These are phyloP conservation scores for Scleroderma bovista DNA, from an alignment of 768 basidiomycete species.

Conservation along the genomic window DNA sequence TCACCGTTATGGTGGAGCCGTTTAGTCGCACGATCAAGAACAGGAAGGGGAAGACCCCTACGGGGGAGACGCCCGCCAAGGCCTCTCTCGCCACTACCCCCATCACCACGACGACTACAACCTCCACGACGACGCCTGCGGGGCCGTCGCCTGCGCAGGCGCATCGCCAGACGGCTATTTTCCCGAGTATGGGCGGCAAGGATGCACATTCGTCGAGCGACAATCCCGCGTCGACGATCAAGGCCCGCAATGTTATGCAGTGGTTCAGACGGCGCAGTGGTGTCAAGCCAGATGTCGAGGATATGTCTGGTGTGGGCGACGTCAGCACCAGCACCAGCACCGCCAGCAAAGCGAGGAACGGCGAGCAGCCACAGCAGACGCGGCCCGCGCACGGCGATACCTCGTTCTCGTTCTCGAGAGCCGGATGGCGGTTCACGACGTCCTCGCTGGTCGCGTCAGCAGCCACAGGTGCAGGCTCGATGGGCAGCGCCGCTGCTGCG, in stretches of 20 bases:
- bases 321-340: neutral
- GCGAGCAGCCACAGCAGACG: constrained; percentile 14
- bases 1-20: constrained; percentile 84
- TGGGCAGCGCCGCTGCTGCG: constrained; percentile 4
- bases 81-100: constrained; percentile 10
- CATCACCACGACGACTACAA: constrained; percentile 35
- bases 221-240: constrained; percentile 71
- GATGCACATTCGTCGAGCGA: constrained; percentile 26
- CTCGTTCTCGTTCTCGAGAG: constrained; percentile 35
- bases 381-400: constrained; percentile 20
- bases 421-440: constrained; percentile 29
- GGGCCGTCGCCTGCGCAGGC: constrained; percentile 22
- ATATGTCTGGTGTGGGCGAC: neutral
- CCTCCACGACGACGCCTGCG: neutral
- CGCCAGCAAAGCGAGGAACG: constrained; percentile 11
- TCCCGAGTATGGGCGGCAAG: constrained; percentile 21
- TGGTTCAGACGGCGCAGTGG: constrained; percentile 88
- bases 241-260: constrained; percentile 95
- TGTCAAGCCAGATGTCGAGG: constrained; percentile 26
- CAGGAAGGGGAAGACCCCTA: constrained; percentile 30
- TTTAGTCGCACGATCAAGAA: constrained; percentile 45
- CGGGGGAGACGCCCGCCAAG: constrained; percentile 36
- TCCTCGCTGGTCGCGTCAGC: constrained; percentile 12
- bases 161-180: constrained; percentile 18
- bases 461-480: no score